Evolutionary conservation across 2,329 filamentous ascomycete species (phyloP), one percentile per base, ranked within the genome.

Genomic region (Chalara sp.): DNA sequence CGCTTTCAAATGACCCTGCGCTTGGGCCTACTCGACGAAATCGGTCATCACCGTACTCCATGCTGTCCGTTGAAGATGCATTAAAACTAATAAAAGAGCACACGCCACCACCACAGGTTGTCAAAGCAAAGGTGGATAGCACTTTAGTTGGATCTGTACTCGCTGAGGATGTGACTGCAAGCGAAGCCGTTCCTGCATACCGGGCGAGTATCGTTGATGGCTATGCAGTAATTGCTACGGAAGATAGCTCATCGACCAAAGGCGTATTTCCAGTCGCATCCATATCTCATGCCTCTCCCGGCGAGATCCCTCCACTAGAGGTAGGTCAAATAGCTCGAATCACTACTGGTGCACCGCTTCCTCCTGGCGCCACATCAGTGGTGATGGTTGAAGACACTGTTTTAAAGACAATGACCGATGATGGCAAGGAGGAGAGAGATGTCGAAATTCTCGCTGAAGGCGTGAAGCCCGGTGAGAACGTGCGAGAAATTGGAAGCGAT

Each of bases 351-450:
- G 93, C 93, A 5, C 92, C 93, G 8, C 72, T 99, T 1, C 93
- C 93, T 1, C 83, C 84, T 0, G 89, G 91, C 1, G 89, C 93
- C 2, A 95, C 89, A 30, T 86, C 92, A 0, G 91, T 99, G 5
- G 85, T 96, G 44, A 97, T 95, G 89, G 93, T 99, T 0, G 93
- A 99, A 70, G 93, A 96, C 63, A 99, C 93, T 0, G 70, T 84
- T 1, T 73, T 99, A 5, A 81, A 79, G 53, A 83, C 80, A 1
- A 82, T 81, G 68, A 93, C 89, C 0, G 83, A 87, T 0, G 88
- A 95, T 59, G 87, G 84, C 0, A 76, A 76, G 47, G 93, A 99
- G 69, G 93, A 99, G 67, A 84, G 84, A 46, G 86, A 90, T 54
- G 80, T 99, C 2, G 88, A 95, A 65, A 91, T 99, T 37, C 73